Conservation (phyloP, 345 rosid genomes). For the Aquilaria yunnanensis region DNA sequence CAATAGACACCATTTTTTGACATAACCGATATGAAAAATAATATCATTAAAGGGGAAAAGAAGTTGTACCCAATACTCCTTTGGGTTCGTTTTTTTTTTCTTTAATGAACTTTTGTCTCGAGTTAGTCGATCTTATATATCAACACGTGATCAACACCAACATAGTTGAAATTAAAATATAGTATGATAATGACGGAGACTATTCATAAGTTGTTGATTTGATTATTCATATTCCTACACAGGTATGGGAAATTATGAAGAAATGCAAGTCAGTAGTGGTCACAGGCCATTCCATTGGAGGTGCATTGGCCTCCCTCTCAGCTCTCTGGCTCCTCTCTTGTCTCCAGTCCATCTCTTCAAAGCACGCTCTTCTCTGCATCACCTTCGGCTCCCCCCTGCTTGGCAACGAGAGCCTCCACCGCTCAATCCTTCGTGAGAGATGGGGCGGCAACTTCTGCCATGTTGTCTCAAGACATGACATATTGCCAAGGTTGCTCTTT, state of each 20-base stretch:
- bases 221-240: constrained; percentile 4
- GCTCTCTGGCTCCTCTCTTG: constrained; percentile 73
- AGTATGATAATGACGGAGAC: no score
- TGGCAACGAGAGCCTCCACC: constrained; percentile 54
- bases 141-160: no score
- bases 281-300: constrained; percentile 84
- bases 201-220: constrained; percentile 7
- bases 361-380: constrained; percentile 42
- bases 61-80: no score
- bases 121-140: no score
- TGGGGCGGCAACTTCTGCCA: constrained; percentile 73
- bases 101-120: no score
- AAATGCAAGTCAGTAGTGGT: constrained; percentile 45
- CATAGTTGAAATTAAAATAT: no score
- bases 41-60: no score
- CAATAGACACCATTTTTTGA: no score
- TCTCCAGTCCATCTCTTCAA: constrained; percentile 21
- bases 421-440: constrained; percentile 45
- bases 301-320: constrained; percentile 62
- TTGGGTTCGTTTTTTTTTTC: no score
- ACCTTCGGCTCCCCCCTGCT: constrained; percentile 84
- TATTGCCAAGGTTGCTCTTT: constrained; percentile 45
- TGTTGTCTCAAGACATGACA: constrained; percentile 50
- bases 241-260: constrained; percentile 31
- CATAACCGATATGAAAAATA: no score